phyloP scores from a whole-genome alignment of 768 basidiomycete species.

The Suillus plorans region DNA sequence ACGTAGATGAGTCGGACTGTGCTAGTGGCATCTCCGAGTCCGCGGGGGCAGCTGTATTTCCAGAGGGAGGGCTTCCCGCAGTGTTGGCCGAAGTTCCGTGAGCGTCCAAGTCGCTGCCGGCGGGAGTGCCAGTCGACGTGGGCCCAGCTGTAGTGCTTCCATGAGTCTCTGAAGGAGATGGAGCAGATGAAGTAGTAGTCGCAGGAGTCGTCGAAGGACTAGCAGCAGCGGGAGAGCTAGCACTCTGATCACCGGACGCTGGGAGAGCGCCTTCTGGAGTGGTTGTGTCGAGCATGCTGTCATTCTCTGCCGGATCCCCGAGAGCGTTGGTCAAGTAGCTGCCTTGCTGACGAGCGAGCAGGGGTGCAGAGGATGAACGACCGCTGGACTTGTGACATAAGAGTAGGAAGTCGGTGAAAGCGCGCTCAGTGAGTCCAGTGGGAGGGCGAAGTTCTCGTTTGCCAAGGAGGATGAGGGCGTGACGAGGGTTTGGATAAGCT shows the following conservation, averaged over 20 bases:
- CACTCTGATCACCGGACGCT: not conserved
- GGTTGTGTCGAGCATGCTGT: not conserved
- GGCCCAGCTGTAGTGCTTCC: not conserved
- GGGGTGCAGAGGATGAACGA: constrained; percentile 7
- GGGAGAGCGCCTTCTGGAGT: not conserved
- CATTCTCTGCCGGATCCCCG: not conserved
- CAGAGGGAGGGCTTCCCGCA: not conserved
- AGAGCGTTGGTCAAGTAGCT: constrained; percentile 6
- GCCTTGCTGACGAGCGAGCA: constrained; percentile 24
- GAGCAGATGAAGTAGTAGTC: constrained; percentile 1
- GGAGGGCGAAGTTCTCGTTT: constrained; percentile 20
- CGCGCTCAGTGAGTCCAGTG: constrained; percentile 19
- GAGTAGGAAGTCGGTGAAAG: constrained; percentile 26
- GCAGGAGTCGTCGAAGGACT: not conserved
- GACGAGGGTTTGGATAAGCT: constrained; percentile 21
- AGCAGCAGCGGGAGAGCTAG: not conserved
- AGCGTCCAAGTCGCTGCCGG: not conserved
- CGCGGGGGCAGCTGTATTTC: not conserved
- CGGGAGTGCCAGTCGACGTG: not conserved
- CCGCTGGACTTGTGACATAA: constrained; percentile 24
- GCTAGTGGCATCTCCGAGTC: not conserved
- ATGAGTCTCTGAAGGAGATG: not conserved
- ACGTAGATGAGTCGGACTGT: not conserved
- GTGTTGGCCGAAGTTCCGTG: not conserved
- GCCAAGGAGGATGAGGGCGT: constrained; percentile 23